Conservation (phyloP, 164 flowering plant genomes). For the Stephania japonica region DNA sequence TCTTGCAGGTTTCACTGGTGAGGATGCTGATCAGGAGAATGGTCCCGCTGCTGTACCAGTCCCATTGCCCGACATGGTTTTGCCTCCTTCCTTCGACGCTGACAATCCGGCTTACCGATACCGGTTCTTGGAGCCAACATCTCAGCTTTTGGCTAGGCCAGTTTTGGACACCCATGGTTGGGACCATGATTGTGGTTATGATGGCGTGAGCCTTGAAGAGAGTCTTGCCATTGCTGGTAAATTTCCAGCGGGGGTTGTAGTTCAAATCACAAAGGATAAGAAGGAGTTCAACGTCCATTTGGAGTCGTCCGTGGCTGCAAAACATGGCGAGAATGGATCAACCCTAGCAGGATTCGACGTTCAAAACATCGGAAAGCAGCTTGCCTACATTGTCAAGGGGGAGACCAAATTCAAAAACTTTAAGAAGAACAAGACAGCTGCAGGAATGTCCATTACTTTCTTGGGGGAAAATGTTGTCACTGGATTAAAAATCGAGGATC, state of each 20-base stretch:
- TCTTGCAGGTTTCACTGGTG: constrained; percentile 30
- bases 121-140: constrained; percentile 81
- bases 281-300: constrained; percentile 85
- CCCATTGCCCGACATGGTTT: constrained; percentile 77
- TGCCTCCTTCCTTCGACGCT: constrained; percentile 84
- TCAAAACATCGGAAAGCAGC: constrained; percentile 77
- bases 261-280: constrained; percentile 88
- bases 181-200: constrained; percentile 98
- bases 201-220: constrained; percentile 83
- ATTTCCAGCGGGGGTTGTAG: constrained; percentile 56
- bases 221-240: constrained; percentile 48
- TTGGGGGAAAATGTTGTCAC: constrained; percentile 80
- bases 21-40: constrained; percentile 55
- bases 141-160: constrained; percentile 83
- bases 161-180: constrained; percentile 89
- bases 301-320: constrained; percentile 77
- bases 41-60: constrained; percentile 87
- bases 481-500: constrained; percentile 82
- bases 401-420: constrained; percentile 73
- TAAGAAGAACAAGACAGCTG: constrained; percentile 73
- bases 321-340: constrained; percentile 73
- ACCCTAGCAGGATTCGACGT: constrained; percentile 83
- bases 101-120: constrained; percentile 81
- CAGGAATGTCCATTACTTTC: constrained; percentile 71
- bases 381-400: constrained; percentile 74